Base-by-base conservation (phyloP, 345 rosid genomes). In the Pistacia vera region DNA sequence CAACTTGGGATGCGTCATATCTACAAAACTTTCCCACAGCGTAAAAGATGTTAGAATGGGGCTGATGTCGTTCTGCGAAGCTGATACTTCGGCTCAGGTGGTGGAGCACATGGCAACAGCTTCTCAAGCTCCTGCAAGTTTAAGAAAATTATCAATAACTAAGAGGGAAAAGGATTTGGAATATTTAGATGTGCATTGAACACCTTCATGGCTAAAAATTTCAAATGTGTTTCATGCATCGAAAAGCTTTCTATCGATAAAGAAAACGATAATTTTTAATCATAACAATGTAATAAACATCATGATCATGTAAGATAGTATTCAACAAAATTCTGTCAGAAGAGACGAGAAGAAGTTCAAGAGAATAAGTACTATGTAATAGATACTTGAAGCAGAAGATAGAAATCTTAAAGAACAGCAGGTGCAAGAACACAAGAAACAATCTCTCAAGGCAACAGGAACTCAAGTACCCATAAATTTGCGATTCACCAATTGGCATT, bases 11-110 rank as follows among this genome's bases (percentile, higher is more conserved):
- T 13, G 52, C 35, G 30, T 64, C 69, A 58, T 73, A 77, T 79
- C 82, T 82, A 82, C 85, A 82, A 70, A 76, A 76, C 76, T 69
- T 76, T 64, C 72, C 36, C 57, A 62, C 48, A 20, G 56, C 62
- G 70, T 36, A 68, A 28, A 74, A 8, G 48, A 25, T n/a, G 63
- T 89, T 82, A 92, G 84, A 89, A 84, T 63, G 92, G 79, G 63
- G 93, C 87, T 4, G 97, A 89, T 49, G 91, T 72, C 44, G 95
- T 89, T 81, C 97, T 79, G 5, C 93, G 85, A 49, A 90, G 93
- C 81, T 88, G 95, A 80, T 80, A 83, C 76, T 83, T 92, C 30
- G 89, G 93, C 75, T 87, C 85, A 12, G 89, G 91, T 28, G 91
- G 87, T 49, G 88, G 93, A 65, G 83, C 87, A 55, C 73, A 74